phyloP scores from a whole-genome alignment of 2,329 filamentous ascomycete genomes.

The Aureobasidium sp. region DNA sequence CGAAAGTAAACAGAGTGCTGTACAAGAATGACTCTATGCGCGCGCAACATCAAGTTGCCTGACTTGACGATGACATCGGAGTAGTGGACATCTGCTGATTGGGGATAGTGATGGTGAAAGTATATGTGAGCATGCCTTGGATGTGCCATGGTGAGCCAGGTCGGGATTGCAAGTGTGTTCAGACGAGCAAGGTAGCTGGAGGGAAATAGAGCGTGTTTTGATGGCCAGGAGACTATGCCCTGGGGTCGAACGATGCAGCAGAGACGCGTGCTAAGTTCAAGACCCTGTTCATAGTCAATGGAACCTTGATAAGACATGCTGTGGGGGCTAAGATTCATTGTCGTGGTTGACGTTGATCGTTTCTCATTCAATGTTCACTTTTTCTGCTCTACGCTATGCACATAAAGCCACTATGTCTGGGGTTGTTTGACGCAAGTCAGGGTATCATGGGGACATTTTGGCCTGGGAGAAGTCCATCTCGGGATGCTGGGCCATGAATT shows the following conservation, averaged over 20 bases:
- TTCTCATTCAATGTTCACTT: neutral
- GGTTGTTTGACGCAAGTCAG: neutral
- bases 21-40: neutral
- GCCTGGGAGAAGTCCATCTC: slow-evolving; percentile 64
- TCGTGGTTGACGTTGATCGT: neutral
- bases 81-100: neutral
- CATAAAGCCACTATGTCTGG: neutral
- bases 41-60: neutral
- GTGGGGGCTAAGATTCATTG: too few species aligned
- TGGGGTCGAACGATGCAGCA: too few species aligned
- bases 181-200: neutral
- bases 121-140: neutral
- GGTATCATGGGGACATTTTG: slow-evolving; percentile 40
- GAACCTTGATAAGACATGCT: too few species aligned
- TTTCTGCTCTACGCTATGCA: neutral
- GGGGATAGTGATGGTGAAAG: neutral
- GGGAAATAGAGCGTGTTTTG: neutral
- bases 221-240: neutral
- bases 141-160: neutral
- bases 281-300: neutral
- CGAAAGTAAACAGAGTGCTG: neutral
- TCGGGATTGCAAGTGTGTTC: neutral
- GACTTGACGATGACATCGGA: neutral
- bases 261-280: too few species aligned
- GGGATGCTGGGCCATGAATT: slow-evolving; percentile 78